Percentiles rank a stretch among this genome's conserved stretches.
phyloP scores from a whole-genome alignment of 2,329 filamentous ascomycete species.

The Aspergillus aculeatus region DNA sequence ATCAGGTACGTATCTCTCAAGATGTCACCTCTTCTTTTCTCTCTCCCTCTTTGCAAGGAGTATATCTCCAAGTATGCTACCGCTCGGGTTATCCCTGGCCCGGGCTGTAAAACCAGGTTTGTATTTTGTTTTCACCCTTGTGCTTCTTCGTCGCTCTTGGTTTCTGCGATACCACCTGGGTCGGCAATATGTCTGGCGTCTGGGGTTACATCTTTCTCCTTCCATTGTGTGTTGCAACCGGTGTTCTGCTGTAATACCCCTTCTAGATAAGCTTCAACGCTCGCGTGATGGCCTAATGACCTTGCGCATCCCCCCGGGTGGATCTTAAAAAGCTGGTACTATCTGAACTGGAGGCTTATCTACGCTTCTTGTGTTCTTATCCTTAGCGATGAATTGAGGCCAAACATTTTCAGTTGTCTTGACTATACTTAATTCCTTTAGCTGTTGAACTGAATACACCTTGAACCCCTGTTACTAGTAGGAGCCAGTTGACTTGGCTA shows the following conservation, averaged over 20 bases:
- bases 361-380: neutral
- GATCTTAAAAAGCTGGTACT: neutral
- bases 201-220: neutral
- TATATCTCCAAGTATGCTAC: slow-evolving; percentile 8
- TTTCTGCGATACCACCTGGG: slow-evolving; percentile 17
- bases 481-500: too few relatives aligned
- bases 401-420: too few relatives aligned
- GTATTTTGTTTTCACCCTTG: slow-evolving; percentile 11
- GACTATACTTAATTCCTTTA: too few relatives aligned
- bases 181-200: neutral
- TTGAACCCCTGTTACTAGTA: too few relatives aligned
- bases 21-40: neutral
- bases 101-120: slow-evolving; percentile 20
- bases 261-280: slow-evolving; percentile 2
- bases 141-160: slow-evolving; percentile 1
- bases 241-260: slow-evolving; percentile 5
- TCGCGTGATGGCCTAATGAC: neutral
- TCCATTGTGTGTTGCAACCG: slow-evolving; percentile 3
- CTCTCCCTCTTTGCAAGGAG: slow-evolving; percentile 1
- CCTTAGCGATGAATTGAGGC: neutral
- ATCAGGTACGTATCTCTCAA: slow-evolving; percentile 21
- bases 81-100: neutral
- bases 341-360: neutral
- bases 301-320: neutral
- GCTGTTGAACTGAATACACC: too few relatives aligned